phyloP scores from a whole-genome alignment of 139 green algal genomes.

The Tetraselmis chui region DNA sequence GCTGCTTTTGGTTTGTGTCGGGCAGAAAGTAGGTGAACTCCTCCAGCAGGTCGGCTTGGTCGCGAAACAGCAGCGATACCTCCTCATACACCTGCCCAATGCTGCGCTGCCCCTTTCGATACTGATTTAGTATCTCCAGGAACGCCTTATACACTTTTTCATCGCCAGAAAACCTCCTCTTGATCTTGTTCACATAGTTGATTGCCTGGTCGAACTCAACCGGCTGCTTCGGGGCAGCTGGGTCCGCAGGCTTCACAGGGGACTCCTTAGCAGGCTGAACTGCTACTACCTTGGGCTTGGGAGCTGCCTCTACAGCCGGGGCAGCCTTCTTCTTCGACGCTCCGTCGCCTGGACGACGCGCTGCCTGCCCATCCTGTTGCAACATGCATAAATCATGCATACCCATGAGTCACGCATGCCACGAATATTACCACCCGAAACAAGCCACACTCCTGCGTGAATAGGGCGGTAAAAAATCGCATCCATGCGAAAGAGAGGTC shows the following conservation, averaged over 20 bases:
- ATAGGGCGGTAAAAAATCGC: too few species aligned
- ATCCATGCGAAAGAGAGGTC: too few species aligned
- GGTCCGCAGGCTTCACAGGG: neutral
- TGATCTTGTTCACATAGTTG: slow-evolving; percentile 99
- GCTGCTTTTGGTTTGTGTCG: slow-evolving; percentile 48
- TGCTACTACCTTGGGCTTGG: neutral
- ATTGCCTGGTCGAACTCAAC: slow-evolving; percentile 99
- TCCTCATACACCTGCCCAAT: slow-evolving; percentile 95
- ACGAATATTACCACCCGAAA: too few species aligned
- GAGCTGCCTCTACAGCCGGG: too few species aligned
- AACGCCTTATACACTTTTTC: slow-evolving; percentile 99
- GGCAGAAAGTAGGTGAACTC: slow-evolving; percentile 99
- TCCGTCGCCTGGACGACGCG: neutral
- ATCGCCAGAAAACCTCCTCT: slow-evolving; percentile 83
- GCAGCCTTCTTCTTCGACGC: neutral
- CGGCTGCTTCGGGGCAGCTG: slow-evolving; percentile 13
- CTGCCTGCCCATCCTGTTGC: neutral
- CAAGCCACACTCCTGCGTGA: neutral
- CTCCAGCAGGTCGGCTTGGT: slow-evolving; percentile 88
- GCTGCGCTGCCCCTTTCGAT: slow-evolving; percentile 94
- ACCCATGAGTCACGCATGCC: too few species aligned
- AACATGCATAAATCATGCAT: too few species aligned
- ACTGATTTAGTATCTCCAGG: slow-evolving; percentile 99
- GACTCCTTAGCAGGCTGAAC: neutral
- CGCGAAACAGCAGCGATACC: slow-evolving; percentile 79